These are phyloP conservation scores for Chlorella sp. DNA, from an alignment of 139 green algal species.

Conservation along the genomic window DNA sequence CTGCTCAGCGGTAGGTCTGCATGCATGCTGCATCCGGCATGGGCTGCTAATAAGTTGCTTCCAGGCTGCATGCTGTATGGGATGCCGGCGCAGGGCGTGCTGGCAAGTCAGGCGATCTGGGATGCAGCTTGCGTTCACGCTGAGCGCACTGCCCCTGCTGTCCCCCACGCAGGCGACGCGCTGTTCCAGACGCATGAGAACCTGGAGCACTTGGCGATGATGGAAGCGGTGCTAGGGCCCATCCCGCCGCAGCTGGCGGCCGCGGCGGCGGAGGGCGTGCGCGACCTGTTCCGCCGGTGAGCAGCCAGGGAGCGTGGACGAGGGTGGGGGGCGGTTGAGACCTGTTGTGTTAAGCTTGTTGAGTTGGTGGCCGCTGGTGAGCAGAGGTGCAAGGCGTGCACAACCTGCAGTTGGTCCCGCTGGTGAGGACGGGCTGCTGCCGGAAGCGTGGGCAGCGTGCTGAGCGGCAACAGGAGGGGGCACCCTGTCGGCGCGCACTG, in stretches of 20 bases:
- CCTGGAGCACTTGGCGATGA: slow-evolving; percentile 99
- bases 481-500: no score
- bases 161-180: slow-evolving; percentile 65
- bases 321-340: background rate
- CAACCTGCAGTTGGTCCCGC: no score
- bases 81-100: background rate
- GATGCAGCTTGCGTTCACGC: background rate
- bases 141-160: background rate
- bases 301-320: background rate
- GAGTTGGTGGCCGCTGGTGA: background rate
- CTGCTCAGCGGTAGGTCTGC: slow-evolving; percentile 77
- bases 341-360: background rate
- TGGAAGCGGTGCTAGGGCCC: slow-evolving; percentile 89
- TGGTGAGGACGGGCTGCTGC: no score
- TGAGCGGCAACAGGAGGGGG: no score
- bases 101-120: background rate
- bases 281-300: slow-evolving; percentile 4
- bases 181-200: slow-evolving; percentile 99
- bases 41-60: background rate
- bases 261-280: background rate
- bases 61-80: no score
- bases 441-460: no score
- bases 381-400: no score
- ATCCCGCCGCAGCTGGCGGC: slow-evolving; percentile 64
- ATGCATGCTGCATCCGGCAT: no score